These are phyloP conservation scores for Coniochaeta ligniaria DNA, from an alignment of 2,329 filamentous ascomycete species.

Conservation along the genomic window DNA sequence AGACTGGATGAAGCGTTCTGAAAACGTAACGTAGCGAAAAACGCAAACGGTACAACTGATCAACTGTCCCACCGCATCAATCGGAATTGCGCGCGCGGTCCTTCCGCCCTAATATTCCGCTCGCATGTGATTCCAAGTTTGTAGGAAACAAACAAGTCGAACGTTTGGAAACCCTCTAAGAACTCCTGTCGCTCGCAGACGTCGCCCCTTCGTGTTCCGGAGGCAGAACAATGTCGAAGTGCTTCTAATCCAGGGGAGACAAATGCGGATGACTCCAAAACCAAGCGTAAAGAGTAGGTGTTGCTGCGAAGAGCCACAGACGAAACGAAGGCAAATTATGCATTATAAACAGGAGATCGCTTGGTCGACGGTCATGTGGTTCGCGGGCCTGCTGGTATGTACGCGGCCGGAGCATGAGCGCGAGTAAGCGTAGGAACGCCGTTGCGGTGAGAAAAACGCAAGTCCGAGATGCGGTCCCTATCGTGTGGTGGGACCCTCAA, in stretches of 20 bases:
- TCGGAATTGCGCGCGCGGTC: neutral
- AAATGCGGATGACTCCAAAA: neutral
- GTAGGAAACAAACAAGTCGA: neutral
- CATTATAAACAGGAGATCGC: constrained; percentile 2
- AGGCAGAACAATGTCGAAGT: neutral
- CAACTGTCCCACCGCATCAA: neutral
- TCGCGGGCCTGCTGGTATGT: neutral
- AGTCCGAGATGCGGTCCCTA: constrained; percentile 1
- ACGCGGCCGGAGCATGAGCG: neutral
- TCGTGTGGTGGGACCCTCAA: neutral
- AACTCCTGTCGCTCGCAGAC: neutral
- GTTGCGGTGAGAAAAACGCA: neutral
- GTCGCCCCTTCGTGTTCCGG: neutral
- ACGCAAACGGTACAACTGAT: neutral
- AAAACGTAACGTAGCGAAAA: neutral
- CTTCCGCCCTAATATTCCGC: neutral
- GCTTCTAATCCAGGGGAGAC: neutral
- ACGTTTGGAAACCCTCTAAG: neutral
- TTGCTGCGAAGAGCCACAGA: neutral
- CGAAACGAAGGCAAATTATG: neutral
- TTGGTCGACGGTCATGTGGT: neutral
- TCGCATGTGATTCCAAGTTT: neutral
- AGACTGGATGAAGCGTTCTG: neutral
- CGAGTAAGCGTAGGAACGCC: neutral
- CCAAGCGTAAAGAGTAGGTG: neutral